Evolutionary conservation across 2,329 filamentous ascomycete genomes (phyloP), one percentile per base, ranked within the genome.

Genomic region (Fusarium veterinarium): DNA sequence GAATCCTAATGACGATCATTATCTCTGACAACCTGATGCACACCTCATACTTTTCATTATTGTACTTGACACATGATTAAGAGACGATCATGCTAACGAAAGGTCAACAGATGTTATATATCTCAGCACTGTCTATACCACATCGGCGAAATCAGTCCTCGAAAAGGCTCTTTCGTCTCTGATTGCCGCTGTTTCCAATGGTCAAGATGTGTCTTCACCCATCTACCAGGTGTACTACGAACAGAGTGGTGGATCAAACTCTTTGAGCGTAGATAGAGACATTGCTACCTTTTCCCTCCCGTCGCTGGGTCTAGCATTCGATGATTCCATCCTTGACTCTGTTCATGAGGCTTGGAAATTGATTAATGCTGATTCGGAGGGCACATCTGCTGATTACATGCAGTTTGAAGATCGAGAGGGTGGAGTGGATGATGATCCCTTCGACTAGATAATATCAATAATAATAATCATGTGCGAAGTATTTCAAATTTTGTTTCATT

Each of bases 1-100:
- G 95, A 97, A 92, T 85, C 85, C 83, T 88, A 88, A 85, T 97
- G 95, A 97, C 91, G 95, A 96, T 88, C 88, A 71, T 87, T 87
- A 87, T 89, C 90, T 95, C 92, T 95, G 91, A 95, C 91, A 94
- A 91, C 85, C 94, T 97, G 94, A 97, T 90, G 84, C 86, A 84
- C 83, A 79, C 73, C 63, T 48, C 37, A 70, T 60, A 71, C 44
- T 35, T 53, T 72, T 55, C 64, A 57, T 33, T 63, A 42, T 53
- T 52, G 55, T 33, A 60, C 51, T 44, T 30, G 63, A 57, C 35
- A 61, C 20, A 60, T 51, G n/a, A 25, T 51, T 38, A 49, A 63
- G 41, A 69, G 33, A 46, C 42, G 61, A 60, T 51, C 83, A 30
- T 67, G 74, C 83, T 84, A 78, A 84, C 75, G 40, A 64, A 58